Conservation (phyloP, 2,329 filamentous ascomycete genomes). For the Madurella mycetomatis region DNA sequence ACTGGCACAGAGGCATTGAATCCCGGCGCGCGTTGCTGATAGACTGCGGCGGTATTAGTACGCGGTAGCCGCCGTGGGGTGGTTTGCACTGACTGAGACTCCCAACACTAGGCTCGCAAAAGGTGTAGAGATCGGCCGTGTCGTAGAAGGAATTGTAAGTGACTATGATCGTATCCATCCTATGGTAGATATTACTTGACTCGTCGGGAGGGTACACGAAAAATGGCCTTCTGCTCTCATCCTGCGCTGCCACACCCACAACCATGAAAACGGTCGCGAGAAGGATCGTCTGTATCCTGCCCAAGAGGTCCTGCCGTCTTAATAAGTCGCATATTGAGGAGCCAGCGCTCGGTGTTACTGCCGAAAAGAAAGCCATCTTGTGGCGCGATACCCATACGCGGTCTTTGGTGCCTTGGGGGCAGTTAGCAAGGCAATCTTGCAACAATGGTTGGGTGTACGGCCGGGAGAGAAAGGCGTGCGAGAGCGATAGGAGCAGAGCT, state of each 20-base stretch:
- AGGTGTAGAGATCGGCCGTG: not conserved
- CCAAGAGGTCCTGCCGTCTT: not conserved
- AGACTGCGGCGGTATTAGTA: conserved; percentile 1
- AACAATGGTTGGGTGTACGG: not conserved
- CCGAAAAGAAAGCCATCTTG: not conserved
- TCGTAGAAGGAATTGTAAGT: conserved; percentile 6
- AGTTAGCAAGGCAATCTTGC: not conserved
- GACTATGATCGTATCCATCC: conserved; percentile 14
- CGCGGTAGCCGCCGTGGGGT: not conserved
- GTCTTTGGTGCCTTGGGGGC: not conserved
- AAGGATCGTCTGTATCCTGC: not conserved
- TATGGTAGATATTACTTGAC: conserved; percentile 2
- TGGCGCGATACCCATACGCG: not conserved
- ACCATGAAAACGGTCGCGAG: not conserved
- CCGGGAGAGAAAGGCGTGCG: no score
- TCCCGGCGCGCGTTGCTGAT: conserved; percentile 7
- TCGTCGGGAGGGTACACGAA: conserved; percentile 1
- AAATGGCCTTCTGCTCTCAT: not conserved
- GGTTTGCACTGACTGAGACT: not conserved
- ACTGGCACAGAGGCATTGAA: conserved; percentile 7
- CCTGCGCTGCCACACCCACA: not conserved
- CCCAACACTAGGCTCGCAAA: conserved; percentile 4
- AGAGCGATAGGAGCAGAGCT: no score
- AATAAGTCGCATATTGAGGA: not conserved
- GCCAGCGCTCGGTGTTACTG: not conserved